Conservation (phyloP, 2,329 filamentous ascomycete genomes). For the Calonectria hongkongensis region DNA sequence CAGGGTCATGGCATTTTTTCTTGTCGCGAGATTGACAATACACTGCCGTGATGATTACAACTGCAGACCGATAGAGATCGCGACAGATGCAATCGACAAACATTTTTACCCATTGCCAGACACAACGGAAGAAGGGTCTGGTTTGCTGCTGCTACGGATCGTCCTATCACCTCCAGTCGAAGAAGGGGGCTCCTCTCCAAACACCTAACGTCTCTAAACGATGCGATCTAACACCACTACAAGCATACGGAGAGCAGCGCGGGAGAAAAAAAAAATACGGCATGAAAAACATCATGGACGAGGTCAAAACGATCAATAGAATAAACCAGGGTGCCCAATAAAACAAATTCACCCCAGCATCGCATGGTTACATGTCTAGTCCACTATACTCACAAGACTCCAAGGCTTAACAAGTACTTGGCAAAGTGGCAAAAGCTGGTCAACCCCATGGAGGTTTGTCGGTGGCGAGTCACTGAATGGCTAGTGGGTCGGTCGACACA, state of each 20-base stretch:
- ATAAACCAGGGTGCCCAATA: background rate
- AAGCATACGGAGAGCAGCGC: background rate
- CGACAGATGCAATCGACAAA: background rate
- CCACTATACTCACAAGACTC: background rate
- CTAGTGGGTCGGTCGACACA: conserved; percentile 31
- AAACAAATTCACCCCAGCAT: background rate
- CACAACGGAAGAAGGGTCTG: background rate
- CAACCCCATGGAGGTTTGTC: conserved; percentile 48
- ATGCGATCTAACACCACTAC: background rate
- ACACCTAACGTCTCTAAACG: background rate
- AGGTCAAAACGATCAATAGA: background rate
- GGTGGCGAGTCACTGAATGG: conserved; percentile 47
- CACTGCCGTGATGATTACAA: background rate
- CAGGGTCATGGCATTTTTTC: background rate
- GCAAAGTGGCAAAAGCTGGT: conserved; percentile 27
- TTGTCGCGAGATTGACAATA: background rate
- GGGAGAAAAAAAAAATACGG: background rate
- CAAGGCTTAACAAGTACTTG: background rate
- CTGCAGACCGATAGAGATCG: too few relatives aligned
- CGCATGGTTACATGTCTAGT: background rate
- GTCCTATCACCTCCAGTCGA: background rate
- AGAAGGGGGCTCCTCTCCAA: background rate
- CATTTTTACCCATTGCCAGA: too few relatives aligned
- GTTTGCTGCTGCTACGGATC: too few relatives aligned
- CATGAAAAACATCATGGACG: too few relatives aligned